Evolutionary conservation across 768 basidiomycete species (phyloP).

Genomic region (Russula emetica): DNA sequence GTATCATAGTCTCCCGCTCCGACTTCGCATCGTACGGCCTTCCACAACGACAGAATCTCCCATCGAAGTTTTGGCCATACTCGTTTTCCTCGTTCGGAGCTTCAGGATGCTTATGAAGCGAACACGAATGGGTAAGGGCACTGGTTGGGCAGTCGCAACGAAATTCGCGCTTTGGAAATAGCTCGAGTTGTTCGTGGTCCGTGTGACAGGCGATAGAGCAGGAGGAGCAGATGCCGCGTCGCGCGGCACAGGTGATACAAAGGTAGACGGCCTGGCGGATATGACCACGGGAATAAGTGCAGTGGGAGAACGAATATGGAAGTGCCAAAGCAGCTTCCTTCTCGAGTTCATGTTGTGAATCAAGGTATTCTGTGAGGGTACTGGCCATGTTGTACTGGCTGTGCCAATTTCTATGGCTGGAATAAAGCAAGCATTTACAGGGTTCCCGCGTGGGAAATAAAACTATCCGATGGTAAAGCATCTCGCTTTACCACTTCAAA

Average conservation of each 20-base stretch:
- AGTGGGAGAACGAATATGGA: constrained; percentile 42
- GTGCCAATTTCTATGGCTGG: background rate
- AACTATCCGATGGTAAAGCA: background rate
- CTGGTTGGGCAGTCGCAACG: constrained; percentile 81
- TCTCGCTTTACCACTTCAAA: background rate
- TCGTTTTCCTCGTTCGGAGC: constrained; percentile 53
- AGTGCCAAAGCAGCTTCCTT: constrained; percentile 42
- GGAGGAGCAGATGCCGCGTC: constrained; percentile 71
- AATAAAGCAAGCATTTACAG: background rate
- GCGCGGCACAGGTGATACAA: constrained; percentile 65
- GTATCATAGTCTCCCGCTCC: constrained; percentile 84
- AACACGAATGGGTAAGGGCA: constrained; percentile 56
- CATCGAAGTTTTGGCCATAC: constrained; percentile 73
- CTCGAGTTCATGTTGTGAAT: constrained; percentile 35
- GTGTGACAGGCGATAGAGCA: constrained; percentile 87
- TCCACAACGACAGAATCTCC: constrained; percentile 71
- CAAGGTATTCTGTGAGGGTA: constrained; percentile 33
- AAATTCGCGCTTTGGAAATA: constrained; percentile 81
- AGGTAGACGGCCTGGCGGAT: constrained; percentile 76
- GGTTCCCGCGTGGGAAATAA: background rate
- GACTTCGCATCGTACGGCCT: constrained; percentile 64
- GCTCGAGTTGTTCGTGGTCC: constrained; percentile 79
- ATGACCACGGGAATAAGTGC: constrained; percentile 39
- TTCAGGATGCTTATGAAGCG: constrained; percentile 52
- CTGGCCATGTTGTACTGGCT: constrained; percentile 9